Conservation (phyloP, 176 grass and related monocot species). For the Oryza meyeriana region DNA sequence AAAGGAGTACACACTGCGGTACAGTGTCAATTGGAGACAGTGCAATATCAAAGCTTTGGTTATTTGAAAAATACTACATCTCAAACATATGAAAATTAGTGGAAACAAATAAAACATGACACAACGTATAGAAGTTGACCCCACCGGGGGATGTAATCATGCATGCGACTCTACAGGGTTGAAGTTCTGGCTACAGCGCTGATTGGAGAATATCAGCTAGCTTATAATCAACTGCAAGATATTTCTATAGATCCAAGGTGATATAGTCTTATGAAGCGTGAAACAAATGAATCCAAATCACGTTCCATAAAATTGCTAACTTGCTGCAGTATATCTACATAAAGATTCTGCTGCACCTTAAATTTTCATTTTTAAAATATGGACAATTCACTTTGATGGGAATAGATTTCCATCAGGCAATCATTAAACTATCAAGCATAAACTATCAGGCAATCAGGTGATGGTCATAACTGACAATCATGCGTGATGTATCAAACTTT, state of each 20-base stretch:
- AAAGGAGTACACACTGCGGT: neutral
- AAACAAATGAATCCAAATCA: neutral
- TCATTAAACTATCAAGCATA: too few species aligned
- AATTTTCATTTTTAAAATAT: neutral
- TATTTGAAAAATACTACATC: neutral
- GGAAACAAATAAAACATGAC: neutral
- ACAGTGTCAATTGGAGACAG: neutral
- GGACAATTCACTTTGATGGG: neutral
- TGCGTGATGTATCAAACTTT: neutral
- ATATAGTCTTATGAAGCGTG: neutral
- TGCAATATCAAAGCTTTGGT: neutral
- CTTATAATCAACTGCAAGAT: neutral
- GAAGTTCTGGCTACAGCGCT: neutral
- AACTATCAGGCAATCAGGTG: neutral
- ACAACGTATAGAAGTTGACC: neutral
- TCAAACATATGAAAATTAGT: neutral
- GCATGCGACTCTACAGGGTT: too few species aligned
- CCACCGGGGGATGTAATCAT: neutral
- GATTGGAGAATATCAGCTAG: neutral
- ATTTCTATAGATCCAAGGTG: neutral
- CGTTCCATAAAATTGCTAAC: neutral
- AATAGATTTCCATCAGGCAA: neutral
- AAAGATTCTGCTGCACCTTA: neutral
- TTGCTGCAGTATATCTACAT: neutral
- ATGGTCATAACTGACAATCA: neutral